These are phyloP conservation scores for Fusarium sp. DNA, from an alignment of 2,329 filamentous ascomycete species.

Conservation along the genomic window DNA sequence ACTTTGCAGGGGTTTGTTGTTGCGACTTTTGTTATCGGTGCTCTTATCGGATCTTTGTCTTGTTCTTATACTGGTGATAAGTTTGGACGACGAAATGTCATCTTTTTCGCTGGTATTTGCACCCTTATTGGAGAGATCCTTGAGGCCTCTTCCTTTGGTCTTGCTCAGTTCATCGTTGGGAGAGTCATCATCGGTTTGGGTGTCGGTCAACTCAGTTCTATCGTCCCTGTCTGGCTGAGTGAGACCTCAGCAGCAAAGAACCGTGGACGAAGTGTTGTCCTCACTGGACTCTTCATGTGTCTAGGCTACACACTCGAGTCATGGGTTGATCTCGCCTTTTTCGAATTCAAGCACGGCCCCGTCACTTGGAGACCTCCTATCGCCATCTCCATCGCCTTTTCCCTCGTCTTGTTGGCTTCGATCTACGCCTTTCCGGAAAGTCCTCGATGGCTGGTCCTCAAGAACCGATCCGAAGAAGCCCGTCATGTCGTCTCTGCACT, in stretches of 20 bases:
- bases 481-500: slow-evolving; percentile 52
- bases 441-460: slow-evolving; percentile 53
- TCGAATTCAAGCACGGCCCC: slow-evolving; percentile 34
- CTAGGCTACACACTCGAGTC: slow-evolving; percentile 55
- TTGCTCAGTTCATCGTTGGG: slow-evolving; percentile 54
- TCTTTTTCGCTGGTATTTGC: slow-evolving; percentile 65
- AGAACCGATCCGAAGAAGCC: slow-evolving; percentile 49
- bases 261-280: slow-evolving; percentile 60
- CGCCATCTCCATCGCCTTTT: slow-evolving; percentile 50
- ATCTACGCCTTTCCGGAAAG: slow-evolving; percentile 54
- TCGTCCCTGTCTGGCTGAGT: slow-evolving; percentile 66
- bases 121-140: slow-evolving; percentile 65
- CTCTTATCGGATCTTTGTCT: slow-evolving; percentile 63
- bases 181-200: slow-evolving; percentile 66
- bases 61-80: slow-evolving; percentile 65
- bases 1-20: slow-evolving; percentile 60
- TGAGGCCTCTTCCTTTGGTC: slow-evolving; percentile 62
- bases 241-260: slow-evolving; percentile 63
- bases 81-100: slow-evolving; percentile 68
- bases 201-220: slow-evolving; percentile 65
- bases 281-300: slow-evolving; percentile 65
- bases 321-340: slow-evolving; percentile 62
- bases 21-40: slow-evolving; percentile 68
- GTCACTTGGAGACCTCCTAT: slow-evolving; percentile 56
- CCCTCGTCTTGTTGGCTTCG: slow-evolving; percentile 47